These are phyloP conservation scores for Drechslerella stenobrocha DNA, from an alignment of 2,329 filamentous ascomycete species.

Conservation along the genomic window DNA sequence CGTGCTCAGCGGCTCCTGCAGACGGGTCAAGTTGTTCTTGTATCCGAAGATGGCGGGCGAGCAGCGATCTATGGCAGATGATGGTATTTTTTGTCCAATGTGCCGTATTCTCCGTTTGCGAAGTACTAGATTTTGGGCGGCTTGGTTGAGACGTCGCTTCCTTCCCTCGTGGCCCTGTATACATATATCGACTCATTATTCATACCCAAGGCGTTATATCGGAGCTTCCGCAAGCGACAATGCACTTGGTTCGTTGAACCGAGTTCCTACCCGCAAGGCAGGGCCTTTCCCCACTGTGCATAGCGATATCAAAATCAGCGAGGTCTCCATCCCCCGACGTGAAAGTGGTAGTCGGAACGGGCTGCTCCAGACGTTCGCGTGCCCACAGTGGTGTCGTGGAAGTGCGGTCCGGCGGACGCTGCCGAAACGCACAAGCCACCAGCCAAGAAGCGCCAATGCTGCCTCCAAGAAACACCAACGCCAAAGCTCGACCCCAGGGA, in stretches of 20 bases:
- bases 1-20: conserved; percentile 26
- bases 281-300: too few relatives aligned
- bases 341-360: too few relatives aligned
- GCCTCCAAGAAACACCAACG: conserved; percentile 23
- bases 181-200: conserved; percentile 1
- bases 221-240: too few relatives aligned
- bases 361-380: too few relatives aligned
- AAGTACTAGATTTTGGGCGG: too few relatives aligned
- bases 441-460: conserved; percentile 34
- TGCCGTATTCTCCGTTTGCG: not conserved
- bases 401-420: conserved; percentile 43
- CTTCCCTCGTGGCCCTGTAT: too few relatives aligned
- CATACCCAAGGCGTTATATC: not conserved
- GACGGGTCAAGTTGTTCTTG: conserved; percentile 31
- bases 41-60: conserved; percentile 17
- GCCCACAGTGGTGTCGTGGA: conserved; percentile 14
- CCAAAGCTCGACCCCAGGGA: too few relatives aligned
- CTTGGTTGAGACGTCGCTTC: too few relatives aligned
- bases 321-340: too few relatives aligned
- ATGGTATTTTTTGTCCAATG: conserved; percentile 11
- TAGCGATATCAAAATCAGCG: too few relatives aligned
- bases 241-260: too few relatives aligned
- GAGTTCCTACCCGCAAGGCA: too few relatives aligned
- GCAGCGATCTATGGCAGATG: conserved; percentile 24
- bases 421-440: conserved; percentile 41